These are phyloP conservation scores for Globisporangium echinulatum DNA, from an alignment of 352 stramenopile genomes.

Conservation along the genomic window DNA sequence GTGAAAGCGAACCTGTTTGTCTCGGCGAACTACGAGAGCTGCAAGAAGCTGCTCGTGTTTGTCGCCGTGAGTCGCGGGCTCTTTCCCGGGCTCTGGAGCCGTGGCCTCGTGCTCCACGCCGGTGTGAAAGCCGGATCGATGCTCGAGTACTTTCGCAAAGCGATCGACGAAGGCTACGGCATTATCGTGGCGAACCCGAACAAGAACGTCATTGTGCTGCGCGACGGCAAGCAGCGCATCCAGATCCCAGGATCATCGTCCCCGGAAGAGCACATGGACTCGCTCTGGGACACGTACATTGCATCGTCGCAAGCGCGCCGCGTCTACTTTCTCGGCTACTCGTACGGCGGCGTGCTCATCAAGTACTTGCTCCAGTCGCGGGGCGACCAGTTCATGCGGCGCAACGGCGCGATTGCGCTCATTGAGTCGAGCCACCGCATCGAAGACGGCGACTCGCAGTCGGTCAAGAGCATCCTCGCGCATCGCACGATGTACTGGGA, in stretches of 20 bases:
- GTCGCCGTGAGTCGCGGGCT: conserved; percentile 76
- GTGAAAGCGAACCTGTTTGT: conserved; percentile 85
- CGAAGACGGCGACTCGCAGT: conserved; percentile 80
- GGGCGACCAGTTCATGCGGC: conserved; percentile 80
- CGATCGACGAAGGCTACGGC: conserved; percentile 76
- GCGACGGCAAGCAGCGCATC: conserved; percentile 72
- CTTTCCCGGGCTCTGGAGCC: conserved; percentile 82
- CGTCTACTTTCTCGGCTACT: conserved; percentile 86
- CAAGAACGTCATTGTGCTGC: conserved; percentile 84
- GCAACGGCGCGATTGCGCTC: conserved; percentile 79
- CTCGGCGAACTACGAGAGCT: conserved; percentile 73
- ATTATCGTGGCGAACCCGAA: conserved; percentile 88
- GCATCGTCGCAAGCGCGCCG: conserved; percentile 42
- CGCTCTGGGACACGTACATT: conserved; percentile 82
- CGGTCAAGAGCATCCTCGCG: conserved; percentile 80
- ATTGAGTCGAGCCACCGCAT: conserved; percentile 86
- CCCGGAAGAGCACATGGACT: conserved; percentile 87
- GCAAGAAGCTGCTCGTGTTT: conserved; percentile 81
- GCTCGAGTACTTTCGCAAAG: conserved; percentile 87
- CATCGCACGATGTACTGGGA: conserved; percentile 89
- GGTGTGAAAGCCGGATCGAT: conserved; percentile 86
- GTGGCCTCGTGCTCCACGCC: conserved; percentile 74
- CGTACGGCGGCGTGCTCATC: conserved; percentile 82
- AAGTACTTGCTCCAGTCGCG: conserved; percentile 87
- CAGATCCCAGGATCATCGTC: conserved; percentile 80